Percentiles rank a stretch among this genome's conserved stretches.
Conservation (phyloP, 2,329 filamentous ascomycete species). For the Drechslerella dactyloides region DNA sequence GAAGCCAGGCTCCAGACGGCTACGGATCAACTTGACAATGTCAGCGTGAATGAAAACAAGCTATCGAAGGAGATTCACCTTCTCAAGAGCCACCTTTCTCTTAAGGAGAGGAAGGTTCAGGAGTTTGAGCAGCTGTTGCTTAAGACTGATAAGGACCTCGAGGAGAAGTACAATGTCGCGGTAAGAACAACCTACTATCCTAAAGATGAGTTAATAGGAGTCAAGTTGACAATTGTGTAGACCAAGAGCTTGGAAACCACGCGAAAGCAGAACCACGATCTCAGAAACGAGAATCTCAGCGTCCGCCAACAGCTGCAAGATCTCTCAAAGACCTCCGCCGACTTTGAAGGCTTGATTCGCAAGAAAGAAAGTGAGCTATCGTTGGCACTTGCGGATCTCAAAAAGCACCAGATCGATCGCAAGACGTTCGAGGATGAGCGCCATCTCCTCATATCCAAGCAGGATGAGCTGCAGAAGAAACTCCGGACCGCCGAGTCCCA, state of each 20-base stretch:
- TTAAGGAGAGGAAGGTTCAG: slow-evolving; percentile 88
- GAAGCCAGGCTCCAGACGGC: slow-evolving; percentile 75
- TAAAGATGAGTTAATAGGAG: neutral
- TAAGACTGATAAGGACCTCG: slow-evolving; percentile 84
- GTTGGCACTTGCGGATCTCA: slow-evolving; percentile 81
- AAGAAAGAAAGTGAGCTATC: slow-evolving; percentile 93
- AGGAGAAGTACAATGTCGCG: slow-evolving; percentile 75
- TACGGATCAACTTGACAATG: slow-evolving; percentile 72
- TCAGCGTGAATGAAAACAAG: slow-evolving; percentile 75
- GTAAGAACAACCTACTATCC: slow-evolving; percentile 38
- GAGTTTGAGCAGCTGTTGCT: slow-evolving; percentile 85
- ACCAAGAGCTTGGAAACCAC: slow-evolving; percentile 79
- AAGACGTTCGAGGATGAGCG: slow-evolving; percentile 80
- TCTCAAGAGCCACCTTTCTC: slow-evolving; percentile 83
- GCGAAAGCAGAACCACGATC: slow-evolving; percentile 75
- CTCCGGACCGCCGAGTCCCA: slow-evolving; percentile 87
- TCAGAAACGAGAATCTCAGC: slow-evolving; percentile 79
- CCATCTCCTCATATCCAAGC: slow-evolving; percentile 72
- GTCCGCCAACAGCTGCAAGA: slow-evolving; percentile 85
- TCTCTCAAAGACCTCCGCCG: slow-evolving; percentile 86
- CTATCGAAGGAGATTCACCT: slow-evolving; percentile 86
- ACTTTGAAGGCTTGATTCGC: slow-evolving; percentile 91
- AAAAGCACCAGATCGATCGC: slow-evolving; percentile 80
- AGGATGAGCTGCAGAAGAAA: slow-evolving; percentile 76
- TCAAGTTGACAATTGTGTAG: slow-evolving; percentile 58